A percentile compares a stretch with the other conserved stretches of the same genome.
Conservation (phyloP, 306 rosid species). For the Psophocarpus tetragonolobus region DNA sequence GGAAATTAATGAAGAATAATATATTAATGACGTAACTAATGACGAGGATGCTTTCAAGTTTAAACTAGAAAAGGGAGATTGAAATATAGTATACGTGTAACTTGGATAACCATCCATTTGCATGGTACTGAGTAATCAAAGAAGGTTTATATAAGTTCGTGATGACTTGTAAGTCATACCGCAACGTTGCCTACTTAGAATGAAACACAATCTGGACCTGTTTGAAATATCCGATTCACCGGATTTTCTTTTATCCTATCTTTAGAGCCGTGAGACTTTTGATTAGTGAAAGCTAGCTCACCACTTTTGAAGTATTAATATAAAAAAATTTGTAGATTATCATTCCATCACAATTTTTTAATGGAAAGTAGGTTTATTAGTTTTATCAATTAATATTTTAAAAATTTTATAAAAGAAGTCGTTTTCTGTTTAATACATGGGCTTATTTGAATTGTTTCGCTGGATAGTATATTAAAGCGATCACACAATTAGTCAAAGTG, state of each 20-base stretch:
- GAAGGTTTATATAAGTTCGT: not conserved
- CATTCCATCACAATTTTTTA: no score
- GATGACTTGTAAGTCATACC: no score
- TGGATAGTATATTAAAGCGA: not conserved
- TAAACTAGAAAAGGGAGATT: not conserved
- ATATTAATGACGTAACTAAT: conserved; percentile 9
- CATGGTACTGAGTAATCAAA: not conserved
- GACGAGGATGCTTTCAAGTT: not conserved
- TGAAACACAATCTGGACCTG: conserved; percentile 9
- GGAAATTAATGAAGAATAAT: no score
- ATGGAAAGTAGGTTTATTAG: no score
- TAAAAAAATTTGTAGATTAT: no score
- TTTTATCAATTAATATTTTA: no score
- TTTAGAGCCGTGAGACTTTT: not conserved
- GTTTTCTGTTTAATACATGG: no score
- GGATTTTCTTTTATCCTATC: not conserved
- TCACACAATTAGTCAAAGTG: no score
- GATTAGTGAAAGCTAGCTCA: no score
- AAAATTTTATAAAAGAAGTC: no score
- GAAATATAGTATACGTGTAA: not conserved
- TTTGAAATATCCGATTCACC: not conserved
- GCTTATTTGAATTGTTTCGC: not conserved
- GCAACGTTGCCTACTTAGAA: conserved; percentile 22
- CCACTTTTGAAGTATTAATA: not conserved
- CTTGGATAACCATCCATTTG: not conserved